A percentile compares a stretch with the other conserved stretches of the same genome.
Evolutionary conservation across 805 yeast species (phyloP).

Genomic region (Candida maesae): DNA sequence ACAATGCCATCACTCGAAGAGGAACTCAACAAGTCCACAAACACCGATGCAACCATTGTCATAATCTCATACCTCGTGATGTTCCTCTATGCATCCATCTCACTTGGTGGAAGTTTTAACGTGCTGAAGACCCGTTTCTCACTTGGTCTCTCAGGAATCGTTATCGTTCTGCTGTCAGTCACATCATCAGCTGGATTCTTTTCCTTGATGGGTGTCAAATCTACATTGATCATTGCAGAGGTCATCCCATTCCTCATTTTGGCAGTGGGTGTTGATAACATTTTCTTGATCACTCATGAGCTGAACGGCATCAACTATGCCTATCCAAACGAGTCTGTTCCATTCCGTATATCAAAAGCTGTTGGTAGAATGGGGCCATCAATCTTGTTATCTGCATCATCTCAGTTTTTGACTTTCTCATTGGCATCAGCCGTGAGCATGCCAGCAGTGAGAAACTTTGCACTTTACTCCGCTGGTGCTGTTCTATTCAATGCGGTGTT

Average conservation of each 20-base stretch:
- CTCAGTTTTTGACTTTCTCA: slow-evolving; percentile 76
- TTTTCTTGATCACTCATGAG: slow-evolving; percentile 82
- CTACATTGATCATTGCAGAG: slow-evolving; percentile 91
- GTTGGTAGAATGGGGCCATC: slow-evolving; percentile 83
- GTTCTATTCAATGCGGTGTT: slow-evolving; percentile 69
- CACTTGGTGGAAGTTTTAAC: slow-evolving; percentile 56
- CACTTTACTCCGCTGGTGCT: slow-evolving; percentile 85
- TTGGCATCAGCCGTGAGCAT: slow-evolving; percentile 79
- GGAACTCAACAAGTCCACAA: slow-evolving; percentile 78
- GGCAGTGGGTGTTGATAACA: slow-evolving; percentile 96
- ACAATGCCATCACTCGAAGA: slow-evolving; percentile 83
- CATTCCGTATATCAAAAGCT: slow-evolving; percentile 58
- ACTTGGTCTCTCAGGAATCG: slow-evolving; percentile 80
- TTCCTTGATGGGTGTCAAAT: slow-evolving; percentile 70
- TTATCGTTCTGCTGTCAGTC: slow-evolving; percentile 78
- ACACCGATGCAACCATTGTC: slow-evolving; percentile 70
- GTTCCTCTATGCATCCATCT: slow-evolving; percentile 85
- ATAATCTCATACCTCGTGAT: slow-evolving; percentile 73
- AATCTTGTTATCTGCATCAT: slow-evolving; percentile 67
- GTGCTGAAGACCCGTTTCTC: slow-evolving; percentile 56
- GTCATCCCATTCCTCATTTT: slow-evolving; percentile 90
- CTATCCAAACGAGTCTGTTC: slow-evolving; percentile 44
- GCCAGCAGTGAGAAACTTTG: slow-evolving; percentile 97
- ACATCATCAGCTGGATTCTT: slow-evolving; percentile 79
- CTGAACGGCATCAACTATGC: slow-evolving; percentile 50